Evolutionary conservation across 202 grass and related monocot genomes (phyloP), one percentile per base, ranked within the genome.

Genomic region (Tripidium arundinaceum): DNA sequence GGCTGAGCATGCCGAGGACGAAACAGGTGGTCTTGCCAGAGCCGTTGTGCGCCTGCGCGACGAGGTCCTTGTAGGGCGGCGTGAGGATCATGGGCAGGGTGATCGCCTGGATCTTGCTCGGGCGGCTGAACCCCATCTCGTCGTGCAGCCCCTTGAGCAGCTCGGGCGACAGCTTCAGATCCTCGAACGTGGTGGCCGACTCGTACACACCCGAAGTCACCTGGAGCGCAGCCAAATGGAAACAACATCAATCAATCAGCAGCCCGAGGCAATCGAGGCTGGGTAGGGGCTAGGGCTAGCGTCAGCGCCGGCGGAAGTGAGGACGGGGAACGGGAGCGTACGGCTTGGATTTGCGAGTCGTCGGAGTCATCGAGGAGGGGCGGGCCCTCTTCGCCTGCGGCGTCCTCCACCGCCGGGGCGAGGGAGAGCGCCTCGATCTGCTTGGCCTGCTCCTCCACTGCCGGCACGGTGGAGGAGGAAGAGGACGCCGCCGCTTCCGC

Each of bases 1-100:
- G 87, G 83, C 96, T 98, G 86, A 98, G 84, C 96, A 98, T 98
- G 64, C 92, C 96, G 34, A 98, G 90, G 63, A 93, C 92, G 74
- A 98, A 98, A 74, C 96, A 98, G 62, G 92, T 98, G 58, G 96
- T 98, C 81, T 98, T 98, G 70, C 96, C 96, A 24, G 96, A 98
- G 40, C 96, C 92, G 80, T 95, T 98, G 75, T 98, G 96, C 2
- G 96, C 92, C 84, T 98, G 92, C 18, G 96, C 96, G 19, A 98
- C 87, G 42, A 98, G 91, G 84, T 98, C 92, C 86, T 90, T 98
- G 68, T 93, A 79, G 22, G 96, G 92, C 16, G 90, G 90, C 11
- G 86, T 93, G 59, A 98, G 95, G 76, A 98, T 98, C 95, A 98
- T 93, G 52, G 95, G 95, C 52, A 98, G 92, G 31, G 92, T 98